Base-by-base conservation (phyloP, 495 filamentous ascomycete genomes). In the Neurospora discreta region DNA sequence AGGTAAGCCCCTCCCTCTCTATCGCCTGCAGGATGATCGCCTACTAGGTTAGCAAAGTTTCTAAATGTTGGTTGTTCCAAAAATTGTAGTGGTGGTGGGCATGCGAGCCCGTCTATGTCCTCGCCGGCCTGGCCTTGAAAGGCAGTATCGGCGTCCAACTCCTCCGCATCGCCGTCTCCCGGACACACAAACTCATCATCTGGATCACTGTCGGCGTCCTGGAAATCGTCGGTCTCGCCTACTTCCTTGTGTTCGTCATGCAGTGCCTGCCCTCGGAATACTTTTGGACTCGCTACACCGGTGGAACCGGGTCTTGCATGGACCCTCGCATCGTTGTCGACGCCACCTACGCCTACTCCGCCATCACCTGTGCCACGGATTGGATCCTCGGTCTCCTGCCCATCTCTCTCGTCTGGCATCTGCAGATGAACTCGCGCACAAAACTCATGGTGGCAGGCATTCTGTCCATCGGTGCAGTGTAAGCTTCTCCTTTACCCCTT, bases 121-220 rank as follows among this genome's bases (percentile, higher is more conserved):
- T 52, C 11, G 15, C 52, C 23, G 75, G 73, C 41, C 82, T 76
- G 74, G 75, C 75, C 52, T 70, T 78, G 8, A 65, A 82, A 15
- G 71, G 83, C 40, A 79, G 81, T 41, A 80, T 86, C 70, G 82
- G 77, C 60, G 72, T 81, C 71, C 83, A 85, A 75, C 77, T 85
- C 16, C 79, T 85, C 8, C 80, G 84, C 52, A 75, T 86, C 20
- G 75, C 82, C 33, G 74, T 82, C 18, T 69, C 75, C 16, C 73
- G 67, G n/a, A n/a, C 75, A 13, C 84, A 87, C 71, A 77, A 78
- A 42, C 73, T 75, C 72, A 80, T 82, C 69, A 80, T 86, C 69
- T 75, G 74, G 42, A 41, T 73, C 0, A 68, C 77, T 1, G 76
- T 81, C 40, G 26, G 58, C 15, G 71, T 77, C 5, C 76, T 79